These are phyloP conservation scores for Paecilomyces dactylethromorphus DNA, from an alignment of 2,329 filamentous ascomycete genomes.

Conservation along the genomic window DNA sequence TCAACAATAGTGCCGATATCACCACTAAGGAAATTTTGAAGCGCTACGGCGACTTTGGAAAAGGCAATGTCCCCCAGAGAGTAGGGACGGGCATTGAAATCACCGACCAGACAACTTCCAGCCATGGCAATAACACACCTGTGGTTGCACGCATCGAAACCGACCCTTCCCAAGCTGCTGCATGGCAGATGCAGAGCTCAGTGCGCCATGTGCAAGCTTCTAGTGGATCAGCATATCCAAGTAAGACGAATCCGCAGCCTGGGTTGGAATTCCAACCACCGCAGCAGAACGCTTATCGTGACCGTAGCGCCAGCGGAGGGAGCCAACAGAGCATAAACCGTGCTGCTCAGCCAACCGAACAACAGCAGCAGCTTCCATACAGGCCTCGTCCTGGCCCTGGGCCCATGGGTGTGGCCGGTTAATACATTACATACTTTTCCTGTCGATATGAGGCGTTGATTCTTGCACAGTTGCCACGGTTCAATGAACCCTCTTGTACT, in stretches of 20 bases:
- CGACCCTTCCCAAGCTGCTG: constrained; percentile 64
- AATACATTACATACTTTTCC: constrained; percentile 8
- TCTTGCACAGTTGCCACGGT: constrained; percentile 12
- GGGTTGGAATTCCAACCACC: constrained; percentile 19
- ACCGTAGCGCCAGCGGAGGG: constrained; percentile 28
- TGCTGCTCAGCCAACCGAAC: constrained; percentile 18
- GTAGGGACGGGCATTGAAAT: constrained; percentile 47
- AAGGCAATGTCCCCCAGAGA: constrained; percentile 53
- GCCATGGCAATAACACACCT: constrained; percentile 33
- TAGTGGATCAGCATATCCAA: constrained; percentile 24
- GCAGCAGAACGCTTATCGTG: constrained; percentile 19
- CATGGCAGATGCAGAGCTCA: constrained; percentile 77
- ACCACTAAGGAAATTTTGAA: constrained; percentile 97
- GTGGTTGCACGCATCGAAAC: constrained; percentile 68
- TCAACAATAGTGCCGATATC: constrained; percentile 75
- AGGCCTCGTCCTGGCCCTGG: constrained; percentile 29
- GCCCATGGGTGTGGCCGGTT: constrained; percentile 34
- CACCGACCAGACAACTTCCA: constrained; percentile 37
- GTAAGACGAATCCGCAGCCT: constrained; percentile 16
- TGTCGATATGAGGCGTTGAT: constrained; percentile 3
- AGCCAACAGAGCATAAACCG: constrained; percentile 19
- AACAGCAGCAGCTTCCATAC: constrained; percentile 29
- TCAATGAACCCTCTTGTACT: background rate
- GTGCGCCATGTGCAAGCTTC: constrained; percentile 64
- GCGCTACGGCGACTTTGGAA: constrained; percentile 78